Percentiles rank a stretch among this genome's conserved stretches.
Evolutionary conservation across 371 early-diverging fungal genomes (phyloP).

Genomic region (Apophysomyces elegans): DNA sequence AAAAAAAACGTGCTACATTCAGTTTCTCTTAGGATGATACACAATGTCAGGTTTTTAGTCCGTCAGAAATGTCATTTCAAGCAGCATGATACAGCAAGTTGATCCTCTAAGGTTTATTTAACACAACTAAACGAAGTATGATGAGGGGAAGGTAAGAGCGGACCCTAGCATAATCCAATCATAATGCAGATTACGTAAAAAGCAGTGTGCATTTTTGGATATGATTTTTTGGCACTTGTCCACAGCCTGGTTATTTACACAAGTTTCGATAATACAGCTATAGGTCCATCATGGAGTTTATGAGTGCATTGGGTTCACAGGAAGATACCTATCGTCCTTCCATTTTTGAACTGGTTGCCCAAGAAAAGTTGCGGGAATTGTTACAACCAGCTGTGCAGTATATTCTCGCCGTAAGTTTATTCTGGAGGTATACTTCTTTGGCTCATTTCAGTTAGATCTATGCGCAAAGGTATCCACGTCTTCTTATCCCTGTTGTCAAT

Average conservation of each 20-base stretch:
- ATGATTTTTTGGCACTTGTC: too few species aligned
- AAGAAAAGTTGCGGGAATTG: constrained; percentile 80
- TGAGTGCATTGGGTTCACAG: constrained; percentile 78
- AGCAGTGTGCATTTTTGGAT: too few species aligned
- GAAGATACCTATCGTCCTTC: constrained; percentile 82
- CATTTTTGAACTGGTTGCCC: constrained; percentile 88
- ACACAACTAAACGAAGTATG: too few species aligned
- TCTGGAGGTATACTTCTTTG: background rate
- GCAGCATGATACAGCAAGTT: background rate
- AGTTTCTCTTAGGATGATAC: background rate
- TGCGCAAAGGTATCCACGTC: constrained; percentile 88
- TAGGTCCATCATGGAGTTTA: constrained; percentile 74
- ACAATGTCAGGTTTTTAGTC: background rate
- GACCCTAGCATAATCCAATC: too few species aligned
- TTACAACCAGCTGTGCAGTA: constrained; percentile 88
- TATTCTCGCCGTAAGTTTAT: constrained; percentile 70
- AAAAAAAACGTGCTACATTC: background rate
- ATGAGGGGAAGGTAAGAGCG: too few species aligned
- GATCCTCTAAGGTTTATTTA: background rate
- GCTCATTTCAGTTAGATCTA: constrained; percentile 59
- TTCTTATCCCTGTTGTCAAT: constrained; percentile 77
- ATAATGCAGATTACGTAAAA: too few species aligned
- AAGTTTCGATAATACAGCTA: background rate
- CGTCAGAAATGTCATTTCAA: background rate
- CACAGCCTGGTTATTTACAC: too few species aligned